Evolutionary conservation across 2,329 filamentous ascomycete genomes (phyloP).

Genomic region (Daldinia sp.): DNA sequence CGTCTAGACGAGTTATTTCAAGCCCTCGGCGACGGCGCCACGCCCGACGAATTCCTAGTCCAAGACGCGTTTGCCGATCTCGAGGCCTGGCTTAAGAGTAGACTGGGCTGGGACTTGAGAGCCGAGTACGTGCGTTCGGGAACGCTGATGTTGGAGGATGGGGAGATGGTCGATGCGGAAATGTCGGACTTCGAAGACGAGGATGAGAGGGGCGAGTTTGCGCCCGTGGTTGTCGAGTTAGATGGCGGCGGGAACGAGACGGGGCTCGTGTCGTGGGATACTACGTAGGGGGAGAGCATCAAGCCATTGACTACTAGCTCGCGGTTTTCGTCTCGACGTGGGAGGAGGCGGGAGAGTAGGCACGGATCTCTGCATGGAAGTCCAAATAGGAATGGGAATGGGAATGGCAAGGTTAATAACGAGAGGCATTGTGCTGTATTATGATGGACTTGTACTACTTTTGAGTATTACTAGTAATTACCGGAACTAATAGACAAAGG

Average conservation of each 20-base stretch:
- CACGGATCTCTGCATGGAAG: too few species aligned
- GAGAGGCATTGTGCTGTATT: too few species aligned
- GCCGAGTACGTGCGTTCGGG: constrained; percentile 59
- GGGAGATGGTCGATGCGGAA: constrained; percentile 58
- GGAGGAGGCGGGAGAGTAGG: not conserved
- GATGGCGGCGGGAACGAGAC: constrained; percentile 61
- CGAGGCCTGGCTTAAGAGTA: constrained; percentile 55
- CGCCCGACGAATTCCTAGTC: constrained; percentile 51
- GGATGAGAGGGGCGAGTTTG: constrained; percentile 62
- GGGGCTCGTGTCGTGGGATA: constrained; percentile 60
- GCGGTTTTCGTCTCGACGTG: too few species aligned
- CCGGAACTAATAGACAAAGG: too few species aligned
- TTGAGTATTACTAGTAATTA: too few species aligned
- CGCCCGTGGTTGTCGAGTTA: constrained; percentile 61
- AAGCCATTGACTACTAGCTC: too few species aligned
- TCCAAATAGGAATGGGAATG: too few species aligned
- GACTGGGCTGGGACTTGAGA: constrained; percentile 63
- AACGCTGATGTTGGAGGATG: constrained; percentile 61
- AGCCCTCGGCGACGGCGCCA: constrained; percentile 46
- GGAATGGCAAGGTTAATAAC: too few species aligned
- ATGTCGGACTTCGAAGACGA: constrained; percentile 61
- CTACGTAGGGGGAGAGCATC: not conserved
- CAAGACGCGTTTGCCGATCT: constrained; percentile 57
- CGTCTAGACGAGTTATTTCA: constrained; percentile 59
- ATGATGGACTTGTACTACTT: too few species aligned